Conservation (phyloP, 345 rosid genomes). For the Rhodamnia argentea region DNA sequence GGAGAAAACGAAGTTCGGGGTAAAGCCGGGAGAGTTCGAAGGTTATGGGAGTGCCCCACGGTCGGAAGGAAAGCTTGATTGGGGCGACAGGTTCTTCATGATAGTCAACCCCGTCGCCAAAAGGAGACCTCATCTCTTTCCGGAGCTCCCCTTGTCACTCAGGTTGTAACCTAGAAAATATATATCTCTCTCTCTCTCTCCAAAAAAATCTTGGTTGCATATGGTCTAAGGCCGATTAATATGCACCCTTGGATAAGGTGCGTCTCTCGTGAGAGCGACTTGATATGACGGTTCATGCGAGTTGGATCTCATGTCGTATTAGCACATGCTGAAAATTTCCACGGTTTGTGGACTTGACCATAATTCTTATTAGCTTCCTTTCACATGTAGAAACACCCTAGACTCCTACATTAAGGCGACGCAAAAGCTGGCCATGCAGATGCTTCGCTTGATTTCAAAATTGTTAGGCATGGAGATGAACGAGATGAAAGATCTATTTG, state of each 20-base stretch:
- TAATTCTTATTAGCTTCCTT: not conserved
- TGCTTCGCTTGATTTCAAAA: slow-evolving; percentile 6
- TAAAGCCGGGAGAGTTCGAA: not conserved
- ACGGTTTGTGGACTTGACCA: not conserved
- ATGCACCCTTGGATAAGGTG: not conserved
- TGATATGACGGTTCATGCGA: not conserved
- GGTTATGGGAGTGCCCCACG: slow-evolving; percentile 4
- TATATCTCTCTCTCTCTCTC: no score
- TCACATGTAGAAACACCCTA: slow-evolving; percentile 12
- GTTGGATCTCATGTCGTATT: not conserved
- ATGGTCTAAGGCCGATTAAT: no score
- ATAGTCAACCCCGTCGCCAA: slow-evolving; percentile 12
- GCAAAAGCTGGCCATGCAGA: slow-evolving; percentile 10
- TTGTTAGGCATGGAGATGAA: slow-evolving; percentile 2
- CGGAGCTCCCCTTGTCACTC: slow-evolving; percentile 24
- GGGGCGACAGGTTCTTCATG: slow-evolving; percentile 23
- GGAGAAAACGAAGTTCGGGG: not conserved
- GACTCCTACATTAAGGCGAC: slow-evolving; percentile 14
- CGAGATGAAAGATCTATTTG: slow-evolving; percentile 20
- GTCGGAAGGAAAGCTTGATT: slow-evolving; percentile 13
- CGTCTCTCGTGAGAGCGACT: not conserved
- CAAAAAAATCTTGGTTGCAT: no score
- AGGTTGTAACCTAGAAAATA: slow-evolving; percentile 1
- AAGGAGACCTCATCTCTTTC: slow-evolving; percentile 22
- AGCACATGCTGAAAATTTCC: not conserved